phyloP scores from a whole-genome alignment of 805 yeast species.

The Candida corydali region DNA sequence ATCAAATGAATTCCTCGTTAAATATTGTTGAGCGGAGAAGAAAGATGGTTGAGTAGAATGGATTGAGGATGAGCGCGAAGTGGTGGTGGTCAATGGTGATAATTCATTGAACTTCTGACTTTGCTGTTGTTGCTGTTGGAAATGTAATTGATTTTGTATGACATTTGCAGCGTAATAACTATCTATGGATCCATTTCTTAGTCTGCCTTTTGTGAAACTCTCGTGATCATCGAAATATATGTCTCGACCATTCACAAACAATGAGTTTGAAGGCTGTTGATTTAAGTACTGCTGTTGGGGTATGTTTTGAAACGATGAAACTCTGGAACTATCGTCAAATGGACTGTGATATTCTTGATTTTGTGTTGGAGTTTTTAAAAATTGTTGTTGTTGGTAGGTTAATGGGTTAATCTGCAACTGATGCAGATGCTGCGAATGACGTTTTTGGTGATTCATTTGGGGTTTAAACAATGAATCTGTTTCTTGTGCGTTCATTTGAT shows the following conservation, averaged over 20 bases:
- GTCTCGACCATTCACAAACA: constrained; percentile 7
- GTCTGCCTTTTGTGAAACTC: constrained; percentile 4
- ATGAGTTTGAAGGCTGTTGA: not conserved
- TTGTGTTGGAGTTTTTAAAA: constrained; percentile 5
- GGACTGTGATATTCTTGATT: constrained; percentile 9
- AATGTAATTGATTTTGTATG: constrained; percentile 7
- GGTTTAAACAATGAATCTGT: constrained; percentile 9
- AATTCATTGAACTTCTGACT: constrained; percentile 18
- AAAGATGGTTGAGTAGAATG: constrained; percentile 42
- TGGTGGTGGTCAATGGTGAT: constrained; percentile 41
- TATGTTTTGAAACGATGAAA: constrained; percentile 9
- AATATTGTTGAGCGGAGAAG: constrained; percentile 40
- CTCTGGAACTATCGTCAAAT: constrained; percentile 11
- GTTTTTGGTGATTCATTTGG: constrained; percentile 5
- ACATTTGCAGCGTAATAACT: constrained; percentile 14
- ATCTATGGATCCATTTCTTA: constrained; percentile 16
- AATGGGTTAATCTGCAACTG: constrained; percentile 1
- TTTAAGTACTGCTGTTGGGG: not conserved
- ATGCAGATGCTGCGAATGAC: constrained; percentile 4
- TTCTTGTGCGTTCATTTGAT: constrained; percentile 7
- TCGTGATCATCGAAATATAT: constrained; percentile 6
- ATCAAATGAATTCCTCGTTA: constrained; percentile 35
- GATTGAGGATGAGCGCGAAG: constrained; percentile 36
- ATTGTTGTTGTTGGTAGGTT: constrained; percentile 7
- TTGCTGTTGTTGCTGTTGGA: constrained; percentile 5